Conservation (phyloP, 768 basidiomycete species). For the Lyophyllum shimeji region DNA sequence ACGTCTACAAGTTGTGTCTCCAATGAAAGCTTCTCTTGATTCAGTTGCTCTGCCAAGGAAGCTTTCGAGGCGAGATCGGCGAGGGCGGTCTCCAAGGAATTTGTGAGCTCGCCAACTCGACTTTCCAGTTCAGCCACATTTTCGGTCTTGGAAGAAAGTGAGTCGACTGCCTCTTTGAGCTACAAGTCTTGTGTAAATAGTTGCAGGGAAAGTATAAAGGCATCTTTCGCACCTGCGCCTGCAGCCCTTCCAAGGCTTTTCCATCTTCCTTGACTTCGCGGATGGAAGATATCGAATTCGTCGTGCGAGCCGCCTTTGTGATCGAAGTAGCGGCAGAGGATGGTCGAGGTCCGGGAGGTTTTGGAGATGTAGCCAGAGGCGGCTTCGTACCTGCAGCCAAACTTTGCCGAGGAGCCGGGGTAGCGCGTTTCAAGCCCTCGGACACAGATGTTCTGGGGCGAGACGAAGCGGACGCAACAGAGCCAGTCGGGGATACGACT, state of each 20-base stretch:
- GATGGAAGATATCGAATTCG: slow-evolving; percentile 72
- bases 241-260: slow-evolving; percentile 56
- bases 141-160: slow-evolving; percentile 51
- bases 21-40: slow-evolving; percentile 45
- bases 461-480: slow-evolving; percentile 42
- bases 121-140: slow-evolving; percentile 52
- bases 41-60: slow-evolving; percentile 42
- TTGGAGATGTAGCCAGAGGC: slow-evolving; percentile 29
- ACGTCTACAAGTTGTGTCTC: slow-evolving; percentile 48
- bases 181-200: slow-evolving; percentile 23
- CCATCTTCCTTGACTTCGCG: slow-evolving; percentile 64
- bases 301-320: slow-evolving; percentile 43
- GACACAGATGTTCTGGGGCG: slow-evolving; percentile 70
- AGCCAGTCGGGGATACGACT: slow-evolving; percentile 57
- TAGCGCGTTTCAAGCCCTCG: slow-evolving; percentile 58
- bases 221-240: slow-evolving; percentile 51
- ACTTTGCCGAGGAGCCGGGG: slow-evolving; percentile 41
- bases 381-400: slow-evolving; percentile 35
- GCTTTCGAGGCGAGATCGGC: slow-evolving; percentile 50
- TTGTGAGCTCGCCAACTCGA: slow-evolving; percentile 48
- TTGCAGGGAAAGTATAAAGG: background rate
- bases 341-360: slow-evolving; percentile 28
- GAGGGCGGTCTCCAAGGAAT: slow-evolving; percentile 44
- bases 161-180: slow-evolving; percentile 61
- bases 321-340: slow-evolving; percentile 28